A percentile compares a stretch with the other conserved stretches of the same genome.
phyloP scores from a whole-genome alignment of 495 filamentous ascomycete genomes.

The Bathelium albidoporum region DNA sequence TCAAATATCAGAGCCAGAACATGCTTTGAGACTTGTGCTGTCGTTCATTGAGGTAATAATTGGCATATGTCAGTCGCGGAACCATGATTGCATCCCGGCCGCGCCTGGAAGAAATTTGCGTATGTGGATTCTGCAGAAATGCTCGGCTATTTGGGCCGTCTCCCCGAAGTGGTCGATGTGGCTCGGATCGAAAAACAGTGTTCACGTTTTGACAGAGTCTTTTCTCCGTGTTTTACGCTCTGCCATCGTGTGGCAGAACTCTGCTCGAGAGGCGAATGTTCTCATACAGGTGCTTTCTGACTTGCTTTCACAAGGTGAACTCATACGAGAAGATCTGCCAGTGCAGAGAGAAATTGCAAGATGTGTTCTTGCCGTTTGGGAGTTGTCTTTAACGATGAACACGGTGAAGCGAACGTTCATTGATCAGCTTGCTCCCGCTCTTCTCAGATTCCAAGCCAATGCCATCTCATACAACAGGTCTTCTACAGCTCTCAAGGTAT shows the following conservation, averaged over 20 bases:
- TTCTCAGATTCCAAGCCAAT: neutral
- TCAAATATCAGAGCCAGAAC: neutral
- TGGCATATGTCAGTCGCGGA: neutral
- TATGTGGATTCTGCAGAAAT: neutral
- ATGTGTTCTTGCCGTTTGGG: neutral
- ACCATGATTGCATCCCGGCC: neutral
- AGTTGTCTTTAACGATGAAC: neutral
- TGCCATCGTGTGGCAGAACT: neutral
- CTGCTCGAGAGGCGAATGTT: neutral
- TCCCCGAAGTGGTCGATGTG: neutral
- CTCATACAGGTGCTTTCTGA: neutral
- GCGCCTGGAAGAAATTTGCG: neutral
- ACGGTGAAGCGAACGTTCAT: neutral
- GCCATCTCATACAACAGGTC: neutral
- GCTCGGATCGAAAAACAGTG: neutral
- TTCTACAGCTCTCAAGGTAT: neutral
- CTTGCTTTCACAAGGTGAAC: neutral
- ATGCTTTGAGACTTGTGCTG: neutral
- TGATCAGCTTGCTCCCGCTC: neutral
- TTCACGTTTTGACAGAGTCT: neutral
- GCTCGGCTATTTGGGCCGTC: neutral
- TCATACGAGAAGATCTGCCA: neutral
- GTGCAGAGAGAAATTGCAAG: neutral
- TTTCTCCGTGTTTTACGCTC: neutral
- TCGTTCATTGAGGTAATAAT: conserved; percentile 10